phyloP scores from a whole-genome alignment of 305 asterid genomes.

The Fraxinus nigra region DNA sequence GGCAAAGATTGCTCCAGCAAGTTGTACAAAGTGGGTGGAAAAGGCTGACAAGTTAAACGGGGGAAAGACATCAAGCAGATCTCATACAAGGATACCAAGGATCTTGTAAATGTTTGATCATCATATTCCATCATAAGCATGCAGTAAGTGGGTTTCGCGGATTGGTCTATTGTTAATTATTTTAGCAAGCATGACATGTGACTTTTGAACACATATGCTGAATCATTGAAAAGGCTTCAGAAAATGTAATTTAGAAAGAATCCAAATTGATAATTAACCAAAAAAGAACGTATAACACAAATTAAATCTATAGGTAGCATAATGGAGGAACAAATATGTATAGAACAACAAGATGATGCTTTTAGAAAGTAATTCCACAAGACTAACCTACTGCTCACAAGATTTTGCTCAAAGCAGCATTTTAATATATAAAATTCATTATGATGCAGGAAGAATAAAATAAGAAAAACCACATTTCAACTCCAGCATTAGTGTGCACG shows the following conservation, averaged over 20 bases:
- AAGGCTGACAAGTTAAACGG: constrained; percentile 51
- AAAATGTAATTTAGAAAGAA: constrained; percentile 8
- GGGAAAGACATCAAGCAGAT: constrained; percentile 14
- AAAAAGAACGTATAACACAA: not conserved
- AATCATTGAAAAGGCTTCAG: constrained; percentile 1
- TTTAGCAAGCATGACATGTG: not conserved
- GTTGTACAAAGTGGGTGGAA: constrained; percentile 63
- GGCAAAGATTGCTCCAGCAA: constrained; percentile 87
- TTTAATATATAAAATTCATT: not conserved
- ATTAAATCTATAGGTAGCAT: not conserved
- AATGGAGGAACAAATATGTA: not conserved
- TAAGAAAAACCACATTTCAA: not conserved
- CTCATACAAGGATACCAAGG: constrained; percentile 8
- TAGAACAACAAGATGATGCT: not conserved
- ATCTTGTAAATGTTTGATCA: constrained; percentile 8
- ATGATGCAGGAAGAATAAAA: not conserved
- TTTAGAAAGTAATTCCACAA: not conserved
- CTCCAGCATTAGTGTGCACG: not conserved
- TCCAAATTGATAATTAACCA: not conserved
- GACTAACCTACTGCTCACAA: not conserved
- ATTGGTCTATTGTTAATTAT: not conserved
- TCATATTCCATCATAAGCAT: constrained; percentile 1
- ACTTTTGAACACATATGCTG: not conserved
- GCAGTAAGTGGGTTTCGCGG: constrained; percentile 7
- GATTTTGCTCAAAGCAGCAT: not conserved